These are phyloP conservation scores for Spathaspora gorwiae DNA, from an alignment of 805 yeast species.

Conservation along the genomic window DNA sequence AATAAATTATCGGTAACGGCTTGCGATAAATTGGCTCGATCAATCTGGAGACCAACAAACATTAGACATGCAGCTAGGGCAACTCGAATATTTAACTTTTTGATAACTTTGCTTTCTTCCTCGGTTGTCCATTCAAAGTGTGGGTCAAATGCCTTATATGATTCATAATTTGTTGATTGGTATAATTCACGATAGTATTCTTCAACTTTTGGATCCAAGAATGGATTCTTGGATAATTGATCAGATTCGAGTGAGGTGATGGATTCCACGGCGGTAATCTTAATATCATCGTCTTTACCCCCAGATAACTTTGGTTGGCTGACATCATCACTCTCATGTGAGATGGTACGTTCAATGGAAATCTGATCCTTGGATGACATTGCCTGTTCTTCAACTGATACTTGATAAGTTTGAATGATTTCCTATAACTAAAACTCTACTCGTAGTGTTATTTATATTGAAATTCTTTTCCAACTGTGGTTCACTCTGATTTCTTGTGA, in stretches of 20 bases:
- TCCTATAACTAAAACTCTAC: too few species aligned
- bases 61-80: slow-evolving; percentile 54
- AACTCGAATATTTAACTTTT: slow-evolving; percentile 54
- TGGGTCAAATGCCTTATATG: slow-evolving; percentile 54
- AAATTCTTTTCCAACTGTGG: too few species aligned
- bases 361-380: too few species aligned
- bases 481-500: too few species aligned
- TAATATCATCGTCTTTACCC: neutral
- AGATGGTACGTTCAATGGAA: too few species aligned
- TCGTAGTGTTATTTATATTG: too few species aligned
- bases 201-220: slow-evolving; percentile 5
- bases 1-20: slow-evolving; percentile 56
- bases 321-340: too few species aligned
- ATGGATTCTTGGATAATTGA: neutral
- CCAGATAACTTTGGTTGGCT: neutral
- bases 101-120: slow-evolving; percentile 46
- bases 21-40: slow-evolving; percentile 53
- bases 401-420: too few species aligned
- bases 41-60: slow-evolving; percentile 57
- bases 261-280: slow-evolving; percentile 1
- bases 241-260: neutral
- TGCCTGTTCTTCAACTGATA: too few species aligned
- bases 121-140: slow-evolving; percentile 48
- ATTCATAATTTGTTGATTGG: slow-evolving; percentile 45
- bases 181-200: slow-evolving; percentile 10